Percentiles rank a stretch among this genome's conserved stretches.
Evolutionary conservation across 768 basidiomycete species (phyloP).

Genomic region (Xerocomellus amylosporus): DNA sequence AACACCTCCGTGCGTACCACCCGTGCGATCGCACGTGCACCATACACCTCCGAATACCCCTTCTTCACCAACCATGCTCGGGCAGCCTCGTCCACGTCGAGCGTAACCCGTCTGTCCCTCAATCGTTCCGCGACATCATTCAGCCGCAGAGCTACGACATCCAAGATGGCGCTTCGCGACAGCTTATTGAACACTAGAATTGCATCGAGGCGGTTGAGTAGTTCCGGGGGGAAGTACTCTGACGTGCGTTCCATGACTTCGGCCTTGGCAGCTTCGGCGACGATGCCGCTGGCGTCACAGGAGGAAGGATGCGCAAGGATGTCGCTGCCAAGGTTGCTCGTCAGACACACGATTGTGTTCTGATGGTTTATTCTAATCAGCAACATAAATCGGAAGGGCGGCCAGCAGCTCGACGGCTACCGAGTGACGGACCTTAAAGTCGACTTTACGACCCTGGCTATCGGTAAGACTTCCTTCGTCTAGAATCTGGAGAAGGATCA

Average conservation of each 20-base stretch:
- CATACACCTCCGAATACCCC: conserved; percentile 84
- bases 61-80: conserved; percentile 66
- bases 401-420: neutral
- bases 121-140: conserved; percentile 70
- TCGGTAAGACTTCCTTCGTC: conserved; percentile 90
- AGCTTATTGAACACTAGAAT: conserved; percentile 92
- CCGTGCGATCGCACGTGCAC: conserved; percentile 85
- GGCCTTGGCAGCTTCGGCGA: conserved; percentile 57
- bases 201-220: conserved; percentile 85
- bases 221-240: conserved; percentile 85
- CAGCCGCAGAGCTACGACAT: conserved; percentile 75
- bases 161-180: conserved; percentile 64
- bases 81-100: conserved; percentile 66
- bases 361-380: conserved; percentile 20
- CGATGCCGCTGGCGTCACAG: conserved; percentile 57
- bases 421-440: conserved; percentile 64
- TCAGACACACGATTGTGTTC: conserved; percentile 92
- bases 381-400: neutral
- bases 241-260: conserved; percentile 74
- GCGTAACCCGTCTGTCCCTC: conserved; percentile 57
- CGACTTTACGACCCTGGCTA: conserved; percentile 87
- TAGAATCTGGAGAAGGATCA: conserved; percentile 87
- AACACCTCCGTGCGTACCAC: conserved; percentile 79
- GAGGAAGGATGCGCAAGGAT: conserved; percentile 69
- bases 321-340: conserved; percentile 82